These are phyloP conservation scores for Sclerotinia borealis DNA, from an alignment of 2,329 filamentous ascomycete species.

Conservation along the genomic window DNA sequence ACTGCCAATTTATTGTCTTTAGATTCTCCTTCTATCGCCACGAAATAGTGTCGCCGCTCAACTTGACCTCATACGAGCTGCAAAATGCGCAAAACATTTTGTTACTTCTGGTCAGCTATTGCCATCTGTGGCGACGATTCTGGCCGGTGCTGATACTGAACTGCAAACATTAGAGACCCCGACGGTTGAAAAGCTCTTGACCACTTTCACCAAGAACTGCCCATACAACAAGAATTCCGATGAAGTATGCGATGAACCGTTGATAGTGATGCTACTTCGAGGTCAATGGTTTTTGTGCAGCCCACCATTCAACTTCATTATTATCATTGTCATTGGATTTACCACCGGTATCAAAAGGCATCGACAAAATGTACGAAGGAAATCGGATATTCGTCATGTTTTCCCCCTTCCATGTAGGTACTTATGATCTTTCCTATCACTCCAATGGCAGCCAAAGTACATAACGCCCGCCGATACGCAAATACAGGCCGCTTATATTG, in stretches of 20 bases:
- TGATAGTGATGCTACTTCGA: slow-evolving; percentile 14
- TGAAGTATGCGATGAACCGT: slow-evolving; percentile 13
- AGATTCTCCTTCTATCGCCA: slow-evolving; percentile 1
- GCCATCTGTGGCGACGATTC: neutral
- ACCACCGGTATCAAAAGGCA: neutral
- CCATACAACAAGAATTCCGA: slow-evolving; percentile 22
- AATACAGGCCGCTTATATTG: neutral
- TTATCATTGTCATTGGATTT: neutral
- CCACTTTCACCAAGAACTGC: neutral
- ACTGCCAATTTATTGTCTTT: neutral
- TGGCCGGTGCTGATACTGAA: neutral
- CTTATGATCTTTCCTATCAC: neutral
- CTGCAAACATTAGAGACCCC: neutral
- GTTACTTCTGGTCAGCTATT: neutral
- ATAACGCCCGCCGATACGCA: neutral
- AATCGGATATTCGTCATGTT: neutral
- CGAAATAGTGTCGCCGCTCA: slow-evolving; percentile 6
- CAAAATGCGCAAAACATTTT: neutral
- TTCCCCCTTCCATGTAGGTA: neutral
- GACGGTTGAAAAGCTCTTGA: neutral
- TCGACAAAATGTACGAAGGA: slow-evolving; percentile 1
- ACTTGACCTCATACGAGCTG: neutral
- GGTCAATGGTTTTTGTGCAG: slow-evolving; percentile 14
- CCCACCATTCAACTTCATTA: slow-evolving; percentile 6
- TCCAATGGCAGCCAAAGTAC: neutral